Base-by-base conservation (phyloP, 768 basidiomycete species). In the Hygrophorus russula region DNA sequence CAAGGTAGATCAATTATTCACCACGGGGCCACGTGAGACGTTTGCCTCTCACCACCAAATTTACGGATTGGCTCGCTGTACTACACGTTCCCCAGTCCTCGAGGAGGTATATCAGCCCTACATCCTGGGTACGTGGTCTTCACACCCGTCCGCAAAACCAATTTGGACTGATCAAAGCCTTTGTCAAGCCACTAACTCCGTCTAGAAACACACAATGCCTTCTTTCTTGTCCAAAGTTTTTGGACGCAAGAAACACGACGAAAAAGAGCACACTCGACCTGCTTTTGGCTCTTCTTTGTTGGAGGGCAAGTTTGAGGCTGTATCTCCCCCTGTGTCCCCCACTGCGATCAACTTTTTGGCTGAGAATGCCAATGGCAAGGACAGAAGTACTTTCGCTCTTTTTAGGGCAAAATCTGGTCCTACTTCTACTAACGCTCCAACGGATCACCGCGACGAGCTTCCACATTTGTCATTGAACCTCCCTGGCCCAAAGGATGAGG, bases 171-270 rank as follows among this genome's bases (percentile, higher is more conserved):
- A 24, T 24, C 24, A 24, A 24, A 24, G 24, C 7, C 24, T 24
- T 7, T 24, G 7, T 24, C 24, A 24, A 24, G 24, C 24, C 24
- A 24, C 24, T 24, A 24, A 24, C 24, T 7, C 24, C 24, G 24
- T 24, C 24, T 24, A 24, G 24, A 24, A 24, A 24, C 24, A 24
- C 3, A 7, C 59, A 57, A 73, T 73, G 71, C 68, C 80, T 60
- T 79, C 80, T 49, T 83, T 86, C 67, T 61, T 86, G 55, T 76
- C 79, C 60, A 86, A 82, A 57, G 78, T 86, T 52, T 80, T 85
- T 53, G 78, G 78, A 63, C 75, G 82, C 62, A 84, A 76, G 64
- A 82, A 73, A 62, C 62, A 68, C 20, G 79, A 79, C 52, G 74
- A 73, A 47, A 70, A 69, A 52, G 65, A 69, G 27, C 56, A 61